Evolutionary conservation across 2,329 filamentous ascomycete genomes (phyloP).

Genomic region (Zalaria obscura): DNA sequence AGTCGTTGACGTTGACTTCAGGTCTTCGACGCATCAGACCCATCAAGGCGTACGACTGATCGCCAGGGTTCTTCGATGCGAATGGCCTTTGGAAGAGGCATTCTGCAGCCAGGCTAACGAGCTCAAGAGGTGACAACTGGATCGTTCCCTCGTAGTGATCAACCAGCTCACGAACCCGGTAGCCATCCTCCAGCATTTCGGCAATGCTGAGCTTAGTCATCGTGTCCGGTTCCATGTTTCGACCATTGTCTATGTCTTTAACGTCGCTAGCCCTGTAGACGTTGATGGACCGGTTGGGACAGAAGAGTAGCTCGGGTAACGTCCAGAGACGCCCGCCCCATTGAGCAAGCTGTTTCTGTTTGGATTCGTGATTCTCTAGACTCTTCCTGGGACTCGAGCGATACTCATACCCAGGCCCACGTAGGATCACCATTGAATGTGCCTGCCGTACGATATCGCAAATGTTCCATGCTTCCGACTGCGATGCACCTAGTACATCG

Average conservation of each 20-base stretch:
- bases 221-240: constrained; percentile 11
- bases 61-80: constrained; percentile 22
- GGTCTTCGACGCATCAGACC: constrained; percentile 29
- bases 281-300: constrained; percentile 15
- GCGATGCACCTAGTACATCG: too few relatives aligned
- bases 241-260: constrained; percentile 12
- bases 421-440: too few relatives aligned
- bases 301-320: constrained; percentile 28
- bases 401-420: too few relatives aligned
- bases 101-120: constrained; percentile 25
- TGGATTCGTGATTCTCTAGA: not conserved
- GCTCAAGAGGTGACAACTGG: constrained; percentile 25
- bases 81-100: constrained; percentile 27
- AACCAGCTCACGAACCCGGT: constrained; percentile 25
- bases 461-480: too few relatives aligned
- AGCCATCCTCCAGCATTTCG: constrained; percentile 26
- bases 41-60: constrained; percentile 33
- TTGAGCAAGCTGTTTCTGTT: constrained; percentile 21
- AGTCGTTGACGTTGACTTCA: constrained; percentile 22
- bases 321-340: constrained; percentile 35
- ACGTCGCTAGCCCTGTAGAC: constrained; percentile 18
- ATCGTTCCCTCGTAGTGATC: constrained; percentile 32
- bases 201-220: constrained; percentile 22
- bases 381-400: too few relatives aligned
- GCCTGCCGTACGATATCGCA: too few relatives aligned